Base-by-base conservation (phyloP, 495 filamentous ascomycete species). In the Articulospora tetracladia region DNA sequence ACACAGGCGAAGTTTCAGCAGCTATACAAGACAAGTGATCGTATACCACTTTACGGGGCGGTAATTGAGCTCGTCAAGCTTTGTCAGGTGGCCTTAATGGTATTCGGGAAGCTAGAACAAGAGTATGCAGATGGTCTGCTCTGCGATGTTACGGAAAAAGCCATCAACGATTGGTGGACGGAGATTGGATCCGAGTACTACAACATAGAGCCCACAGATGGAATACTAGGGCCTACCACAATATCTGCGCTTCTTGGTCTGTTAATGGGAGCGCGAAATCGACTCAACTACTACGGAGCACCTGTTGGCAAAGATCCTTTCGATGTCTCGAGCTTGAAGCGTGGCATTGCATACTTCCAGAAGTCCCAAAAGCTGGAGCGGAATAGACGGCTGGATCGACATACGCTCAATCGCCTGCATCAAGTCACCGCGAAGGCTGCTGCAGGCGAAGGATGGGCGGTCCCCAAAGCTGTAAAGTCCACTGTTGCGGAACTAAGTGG, bases 91-190 rank as follows among this genome's bases (percentile, higher is more conserved):
- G 93, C 94, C 0, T 76, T 98, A 64, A 84, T 90, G 69, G 76
- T 96, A 50, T 98, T 97, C 73, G 90, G 83, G n/a, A 90, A 90
- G 63, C 75, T 97, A 25, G 85, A 88, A 1, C 83, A 86, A n/a
- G 90, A 90, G 61, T 98, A 96, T 68, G 91, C 90, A 25, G 94
- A 98, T 69, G 94, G 94, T 1, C 72, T 97, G 27, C 80, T 98
- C 13, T 98, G 94, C 67, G 94, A 98, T 74, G 76, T 93, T 17
- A 98, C 94, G 0, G 94, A 98, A 67, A 85, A 81, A 58, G 91
- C 92, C 2, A 86, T 98, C 66, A 87, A 85, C 63, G 90, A 97
- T 72, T 98, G 95, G 94, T 98, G 94, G 94, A 85, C 87, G 1
- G 91, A 97, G 64, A 87, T 97, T 46, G 94, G 95, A 3, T 88